These are phyloP conservation scores for Pythium brachiatum DNA, from an alignment of 352 stramenopile genomes.

Conservation along the genomic window DNA sequence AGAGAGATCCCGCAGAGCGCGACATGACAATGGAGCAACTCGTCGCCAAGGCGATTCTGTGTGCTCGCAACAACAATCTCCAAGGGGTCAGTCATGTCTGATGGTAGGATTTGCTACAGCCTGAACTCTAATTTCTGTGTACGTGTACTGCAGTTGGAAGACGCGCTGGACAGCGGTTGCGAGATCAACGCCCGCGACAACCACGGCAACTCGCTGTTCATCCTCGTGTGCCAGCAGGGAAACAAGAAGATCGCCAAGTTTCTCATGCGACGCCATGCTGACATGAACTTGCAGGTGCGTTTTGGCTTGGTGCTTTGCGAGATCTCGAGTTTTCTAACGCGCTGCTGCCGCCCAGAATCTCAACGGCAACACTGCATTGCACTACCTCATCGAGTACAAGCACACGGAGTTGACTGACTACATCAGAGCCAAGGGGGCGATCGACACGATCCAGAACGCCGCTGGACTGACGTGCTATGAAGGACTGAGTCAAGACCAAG, in stretches of 20 bases:
- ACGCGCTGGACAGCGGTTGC: conserved; percentile 86
- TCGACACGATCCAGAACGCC: conserved; percentile 91
- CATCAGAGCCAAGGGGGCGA: conserved; percentile 91
- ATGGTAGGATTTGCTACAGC: background rate
- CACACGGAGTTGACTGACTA: conserved; percentile 92
- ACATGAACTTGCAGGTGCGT: conserved; percentile 89
- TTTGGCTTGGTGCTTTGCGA: background rate
- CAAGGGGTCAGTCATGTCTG: conserved; percentile 42
- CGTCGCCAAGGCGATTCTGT: conserved; percentile 54
- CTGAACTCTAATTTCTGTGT: background rate
- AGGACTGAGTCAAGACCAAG: conserved; percentile 66
- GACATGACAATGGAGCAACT: conserved; percentile 44
- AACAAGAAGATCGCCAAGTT: conserved; percentile 96
- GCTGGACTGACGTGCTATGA: conserved; percentile 95
- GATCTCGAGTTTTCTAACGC: no score
- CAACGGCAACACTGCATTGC: conserved; percentile 93
- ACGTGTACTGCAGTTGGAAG: conserved; percentile 56
- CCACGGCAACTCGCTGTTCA: conserved; percentile 94
- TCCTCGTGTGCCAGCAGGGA: conserved; percentile 93
- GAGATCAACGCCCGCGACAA: conserved; percentile 91
- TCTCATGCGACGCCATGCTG: conserved; percentile 87
- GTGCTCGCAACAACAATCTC: conserved; percentile 79
- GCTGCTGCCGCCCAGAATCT: conserved; percentile 72
- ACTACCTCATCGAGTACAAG: conserved; percentile 95
- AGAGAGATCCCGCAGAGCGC: conserved; percentile 33